phyloP scores from a whole-genome alignment of 768 basidiomycete species.

The Exsudoporus frostii region DNA sequence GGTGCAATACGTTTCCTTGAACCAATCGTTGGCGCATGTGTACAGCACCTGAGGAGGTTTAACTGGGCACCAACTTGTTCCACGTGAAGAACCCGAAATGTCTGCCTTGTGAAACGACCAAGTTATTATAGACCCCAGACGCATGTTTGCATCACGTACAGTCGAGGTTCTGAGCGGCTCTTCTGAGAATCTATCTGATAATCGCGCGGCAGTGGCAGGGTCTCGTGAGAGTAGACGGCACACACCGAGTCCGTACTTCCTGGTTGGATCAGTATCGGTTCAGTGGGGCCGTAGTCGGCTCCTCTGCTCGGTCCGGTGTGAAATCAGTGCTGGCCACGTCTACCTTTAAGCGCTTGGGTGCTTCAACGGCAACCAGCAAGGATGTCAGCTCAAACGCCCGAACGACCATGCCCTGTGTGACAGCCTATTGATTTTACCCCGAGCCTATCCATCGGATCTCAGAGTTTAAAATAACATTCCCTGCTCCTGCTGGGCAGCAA shows the following conservation, averaged over 20 bases:
- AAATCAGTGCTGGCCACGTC: neutral
- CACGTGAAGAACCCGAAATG: neutral
- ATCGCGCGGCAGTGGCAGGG: neutral
- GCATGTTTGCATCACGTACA: slow-evolving; percentile 16
- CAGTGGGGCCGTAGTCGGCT: neutral
- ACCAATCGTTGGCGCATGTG: neutral
- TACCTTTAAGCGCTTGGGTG: neutral
- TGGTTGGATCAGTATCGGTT: neutral
- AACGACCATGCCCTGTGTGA: neutral
- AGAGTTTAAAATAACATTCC: neutral
- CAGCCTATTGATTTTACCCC: neutral
- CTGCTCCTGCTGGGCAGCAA: neutral
- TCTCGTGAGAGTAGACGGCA: slow-evolving; percentile 8
- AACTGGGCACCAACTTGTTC: neutral
- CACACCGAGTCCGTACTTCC: neutral
- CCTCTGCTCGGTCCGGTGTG: neutral
- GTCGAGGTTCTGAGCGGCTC: neutral
- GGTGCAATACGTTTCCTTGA: neutral
- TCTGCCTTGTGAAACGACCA: neutral
- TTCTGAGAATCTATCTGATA: neutral
- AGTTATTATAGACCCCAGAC: neutral
- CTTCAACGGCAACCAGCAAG: neutral
- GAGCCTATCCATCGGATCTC: neutral
- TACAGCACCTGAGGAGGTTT: neutral
- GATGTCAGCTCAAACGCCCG: neutral